phyloP scores from a whole-genome alignment of 2,329 filamentous ascomycete species.

The Monosporascus cannonballus region DNA sequence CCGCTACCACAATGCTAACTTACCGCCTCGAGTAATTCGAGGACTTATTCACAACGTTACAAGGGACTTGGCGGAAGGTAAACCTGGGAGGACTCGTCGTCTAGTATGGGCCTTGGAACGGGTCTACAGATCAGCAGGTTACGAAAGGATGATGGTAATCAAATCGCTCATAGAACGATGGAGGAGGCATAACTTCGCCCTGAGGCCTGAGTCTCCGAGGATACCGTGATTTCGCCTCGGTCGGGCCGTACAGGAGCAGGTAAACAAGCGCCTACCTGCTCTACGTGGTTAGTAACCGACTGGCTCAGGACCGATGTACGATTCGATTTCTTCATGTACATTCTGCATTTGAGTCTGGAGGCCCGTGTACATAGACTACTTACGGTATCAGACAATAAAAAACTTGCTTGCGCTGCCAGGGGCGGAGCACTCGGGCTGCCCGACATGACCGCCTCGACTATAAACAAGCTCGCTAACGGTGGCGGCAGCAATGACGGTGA shows the following conservation, averaged over 20 bases:
- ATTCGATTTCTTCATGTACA: neutral
- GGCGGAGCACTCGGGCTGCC: neutral
- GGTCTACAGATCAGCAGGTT: conserved; percentile 19
- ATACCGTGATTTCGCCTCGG: neutral
- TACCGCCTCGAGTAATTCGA: conserved; percentile 21
- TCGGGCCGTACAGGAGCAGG: neutral
- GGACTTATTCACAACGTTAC: conserved; percentile 29
- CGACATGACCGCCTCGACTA: conserved; percentile 7
- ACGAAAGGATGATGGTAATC: conserved; percentile 18
- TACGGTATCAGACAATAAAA: neutral
- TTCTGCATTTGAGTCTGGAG: neutral
- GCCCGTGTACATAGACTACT: conserved; percentile 11
- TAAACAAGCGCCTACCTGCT: neutral
- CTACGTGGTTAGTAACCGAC: neutral
- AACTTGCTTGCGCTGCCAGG: neutral
- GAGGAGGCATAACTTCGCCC: conserved; percentile 5
- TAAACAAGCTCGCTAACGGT: conserved; percentile 11
- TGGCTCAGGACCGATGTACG: neutral
- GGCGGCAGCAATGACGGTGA: conserved; percentile 11
- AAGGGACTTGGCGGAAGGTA: conserved; percentile 27
- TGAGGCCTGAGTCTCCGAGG: neutral
- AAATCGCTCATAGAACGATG: conserved; percentile 11
- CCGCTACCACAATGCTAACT: conserved; percentile 8
- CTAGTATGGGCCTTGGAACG: conserved; percentile 30
- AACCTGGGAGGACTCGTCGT: conserved; percentile 27